phyloP scores from a whole-genome alignment of 352 stramenopile genomes.

The Lagenidium giganteum region DNA sequence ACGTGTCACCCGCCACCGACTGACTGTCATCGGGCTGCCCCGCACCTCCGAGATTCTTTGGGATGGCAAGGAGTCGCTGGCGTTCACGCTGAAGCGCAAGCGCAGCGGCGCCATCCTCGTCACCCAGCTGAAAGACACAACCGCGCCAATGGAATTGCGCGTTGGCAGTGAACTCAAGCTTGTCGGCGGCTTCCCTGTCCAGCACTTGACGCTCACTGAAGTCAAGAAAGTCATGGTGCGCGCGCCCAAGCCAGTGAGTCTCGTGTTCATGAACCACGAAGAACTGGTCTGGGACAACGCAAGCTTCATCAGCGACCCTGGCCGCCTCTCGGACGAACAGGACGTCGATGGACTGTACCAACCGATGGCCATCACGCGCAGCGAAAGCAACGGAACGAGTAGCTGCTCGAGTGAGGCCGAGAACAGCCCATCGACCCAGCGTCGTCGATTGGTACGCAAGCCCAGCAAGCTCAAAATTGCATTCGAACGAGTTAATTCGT shows the following conservation, averaged over 20 bases:
- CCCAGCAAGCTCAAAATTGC: constrained; percentile 59
- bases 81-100: constrained; percentile 76
- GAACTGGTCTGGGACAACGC: constrained; percentile 32
- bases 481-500: constrained; percentile 61
- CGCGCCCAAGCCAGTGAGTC: constrained; percentile 68
- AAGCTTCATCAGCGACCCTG: constrained; percentile 36
- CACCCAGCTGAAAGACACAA: constrained; percentile 36
- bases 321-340: constrained; percentile 29
- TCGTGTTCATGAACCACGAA: constrained; percentile 71
- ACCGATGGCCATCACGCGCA: too few relatives aligned
- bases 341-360: too few relatives aligned
- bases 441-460: constrained; percentile 68
- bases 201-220: constrained; percentile 57
- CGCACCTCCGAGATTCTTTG: constrained; percentile 71
- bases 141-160: constrained; percentile 26
- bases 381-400: too few relatives aligned
- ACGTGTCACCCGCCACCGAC: too few relatives aligned
- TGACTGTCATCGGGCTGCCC: too few relatives aligned
- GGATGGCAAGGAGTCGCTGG: constrained; percentile 39
- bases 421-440: constrained; percentile 3
- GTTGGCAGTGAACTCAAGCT: constrained; percentile 72
- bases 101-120: constrained; percentile 68
- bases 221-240: constrained; percentile 79
- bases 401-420: constrained; percentile 8
- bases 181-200: constrained; percentile 67